Evolutionary conservation across 768 basidiomycete species (phyloP).

Genomic region (Amanita pallidorosea): DNA sequence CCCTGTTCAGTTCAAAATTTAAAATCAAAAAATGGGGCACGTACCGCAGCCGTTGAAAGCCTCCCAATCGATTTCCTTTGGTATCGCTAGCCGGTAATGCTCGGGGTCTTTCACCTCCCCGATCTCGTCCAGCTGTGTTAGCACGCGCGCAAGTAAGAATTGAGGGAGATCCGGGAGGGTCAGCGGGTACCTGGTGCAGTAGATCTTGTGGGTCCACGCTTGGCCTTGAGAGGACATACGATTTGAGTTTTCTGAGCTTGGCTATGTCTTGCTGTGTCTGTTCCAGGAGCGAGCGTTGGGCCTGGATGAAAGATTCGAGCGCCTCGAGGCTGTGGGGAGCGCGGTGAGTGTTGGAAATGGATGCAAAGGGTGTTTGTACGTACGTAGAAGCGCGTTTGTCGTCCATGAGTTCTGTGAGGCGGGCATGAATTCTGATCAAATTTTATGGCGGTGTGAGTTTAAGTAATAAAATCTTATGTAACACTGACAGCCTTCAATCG

Average conservation of each 20-base stretch:
- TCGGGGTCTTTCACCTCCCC: slow-evolving; percentile 31
- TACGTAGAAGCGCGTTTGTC: slow-evolving; percentile 27
- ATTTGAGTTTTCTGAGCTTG: slow-evolving; percentile 35
- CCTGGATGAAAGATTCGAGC: slow-evolving; percentile 54
- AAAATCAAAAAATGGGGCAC: slow-evolving; percentile 7
- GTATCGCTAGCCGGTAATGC: slow-evolving; percentile 31
- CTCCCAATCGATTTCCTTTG: slow-evolving; percentile 51
- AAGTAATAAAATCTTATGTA: too few relatives aligned
- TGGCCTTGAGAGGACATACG: slow-evolving; percentile 19
- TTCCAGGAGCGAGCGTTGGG: slow-evolving; percentile 48
- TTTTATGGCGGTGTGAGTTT: too few relatives aligned
- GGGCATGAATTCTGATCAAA: not conserved
- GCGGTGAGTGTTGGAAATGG: not conserved
- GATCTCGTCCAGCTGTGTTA: slow-evolving; percentile 17
- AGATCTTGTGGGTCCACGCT: slow-evolving; percentile 22
- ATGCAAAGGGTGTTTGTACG: slow-evolving; percentile 8
- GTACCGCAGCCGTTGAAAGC: slow-evolving; percentile 46
- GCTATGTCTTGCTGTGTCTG: slow-evolving; percentile 56
- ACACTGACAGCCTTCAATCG: too few relatives aligned
- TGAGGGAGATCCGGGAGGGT: not conserved
- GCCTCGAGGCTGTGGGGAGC: slow-evolving; percentile 40
- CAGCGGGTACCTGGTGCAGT: not conserved
- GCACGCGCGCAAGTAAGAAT: slow-evolving; percentile 1
- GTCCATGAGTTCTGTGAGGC: slow-evolving; percentile 18
- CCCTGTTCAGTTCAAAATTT: too few relatives aligned